phyloP scores from a whole-genome alignment of 2,329 filamentous ascomycete genomes.

The Curvularia hawaiiensis region DNA sequence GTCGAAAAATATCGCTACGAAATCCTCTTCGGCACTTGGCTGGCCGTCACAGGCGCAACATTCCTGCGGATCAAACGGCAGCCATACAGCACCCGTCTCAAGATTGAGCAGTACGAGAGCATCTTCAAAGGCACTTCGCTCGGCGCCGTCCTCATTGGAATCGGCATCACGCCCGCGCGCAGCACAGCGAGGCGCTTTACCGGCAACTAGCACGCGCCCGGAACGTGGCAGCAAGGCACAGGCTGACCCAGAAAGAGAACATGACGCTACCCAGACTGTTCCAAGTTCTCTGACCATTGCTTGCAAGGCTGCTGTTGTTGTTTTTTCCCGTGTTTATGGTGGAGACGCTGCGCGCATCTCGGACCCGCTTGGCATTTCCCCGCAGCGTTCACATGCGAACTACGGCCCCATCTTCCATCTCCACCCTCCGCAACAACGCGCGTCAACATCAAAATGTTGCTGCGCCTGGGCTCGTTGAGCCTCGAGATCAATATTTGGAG shows the following conservation, averaged over 20 bases:
- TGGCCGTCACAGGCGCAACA: constrained; percentile 38
- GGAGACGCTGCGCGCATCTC: background rate
- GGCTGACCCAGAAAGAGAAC: background rate
- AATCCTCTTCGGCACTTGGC: constrained; percentile 34
- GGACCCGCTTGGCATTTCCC: constrained; percentile 18
- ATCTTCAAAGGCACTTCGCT: constrained; percentile 46
- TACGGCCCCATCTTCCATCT: background rate
- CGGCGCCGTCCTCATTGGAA: constrained; percentile 31
- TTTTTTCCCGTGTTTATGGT: background rate
- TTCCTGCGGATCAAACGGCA: constrained; percentile 44
- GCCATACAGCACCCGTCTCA: constrained; percentile 41
- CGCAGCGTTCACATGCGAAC: constrained; percentile 29
- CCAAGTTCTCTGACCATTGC: background rate
- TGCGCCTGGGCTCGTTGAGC: constrained; percentile 20
- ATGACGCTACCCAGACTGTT: background rate
- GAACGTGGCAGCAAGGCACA: background rate
- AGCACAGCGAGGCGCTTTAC: constrained; percentile 25
- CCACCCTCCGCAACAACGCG: background rate
- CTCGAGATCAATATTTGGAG: constrained; percentile 32
- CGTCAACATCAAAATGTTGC: constrained; percentile 14
- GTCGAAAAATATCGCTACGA: constrained; percentile 39
- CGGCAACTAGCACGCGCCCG: constrained; percentile 10
- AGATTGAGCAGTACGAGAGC: constrained; percentile 46
- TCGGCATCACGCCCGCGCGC: constrained; percentile 31
- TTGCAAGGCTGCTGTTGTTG: background rate